phyloP scores from a whole-genome alignment of 169 alveolate genomes.

The Plasmodium knowlesi region DNA sequence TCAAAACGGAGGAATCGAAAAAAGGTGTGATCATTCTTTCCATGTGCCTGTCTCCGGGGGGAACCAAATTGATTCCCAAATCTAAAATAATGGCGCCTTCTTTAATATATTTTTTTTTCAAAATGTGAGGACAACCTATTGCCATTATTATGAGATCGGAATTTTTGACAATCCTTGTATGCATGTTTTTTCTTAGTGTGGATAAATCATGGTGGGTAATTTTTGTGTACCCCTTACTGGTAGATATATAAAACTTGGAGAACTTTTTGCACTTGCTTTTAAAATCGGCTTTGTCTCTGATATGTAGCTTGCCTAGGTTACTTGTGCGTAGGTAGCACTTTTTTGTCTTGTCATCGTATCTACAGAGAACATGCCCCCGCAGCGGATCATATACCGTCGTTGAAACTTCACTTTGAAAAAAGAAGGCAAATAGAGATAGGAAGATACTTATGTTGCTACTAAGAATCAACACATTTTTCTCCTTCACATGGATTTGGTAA shows the following conservation, averaged over 20 bases:
- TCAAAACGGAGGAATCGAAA: not conserved
- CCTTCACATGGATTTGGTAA: slow-evolving; percentile 25
- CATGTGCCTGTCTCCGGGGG: not conserved
- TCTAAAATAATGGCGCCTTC: slow-evolving; percentile 38
- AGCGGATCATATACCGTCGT: slow-evolving; percentile 57
- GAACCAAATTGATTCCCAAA: slow-evolving; percentile 39
- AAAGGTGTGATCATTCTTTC: not conserved
- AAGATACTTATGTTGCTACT: slow-evolving; percentile 48
- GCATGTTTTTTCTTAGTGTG: slow-evolving; percentile 4
- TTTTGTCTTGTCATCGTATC: not conserved
- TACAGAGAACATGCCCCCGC: slow-evolving; percentile 39
- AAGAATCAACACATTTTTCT: slow-evolving; percentile 28
- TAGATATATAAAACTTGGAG: not conserved
- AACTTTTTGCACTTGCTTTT: not conserved
- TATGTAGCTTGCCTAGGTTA: not conserved
- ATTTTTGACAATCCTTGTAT: slow-evolving; percentile 12
- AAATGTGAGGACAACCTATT: slow-evolving; percentile 15
- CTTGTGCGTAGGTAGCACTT: slow-evolving; percentile 4
- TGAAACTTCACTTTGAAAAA: slow-evolving; percentile 20
- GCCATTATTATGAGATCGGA: slow-evolving; percentile 50
- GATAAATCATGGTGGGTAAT: not conserved
- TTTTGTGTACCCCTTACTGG: not conserved
- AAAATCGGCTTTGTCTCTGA: slow-evolving; percentile 11
- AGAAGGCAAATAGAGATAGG: slow-evolving; percentile 29
- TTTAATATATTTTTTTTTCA: slow-evolving; percentile 26